Evolutionary conservation across 176 grass and related monocot species (phyloP).

Genomic region (Rhynchospora tenuis): DNA sequence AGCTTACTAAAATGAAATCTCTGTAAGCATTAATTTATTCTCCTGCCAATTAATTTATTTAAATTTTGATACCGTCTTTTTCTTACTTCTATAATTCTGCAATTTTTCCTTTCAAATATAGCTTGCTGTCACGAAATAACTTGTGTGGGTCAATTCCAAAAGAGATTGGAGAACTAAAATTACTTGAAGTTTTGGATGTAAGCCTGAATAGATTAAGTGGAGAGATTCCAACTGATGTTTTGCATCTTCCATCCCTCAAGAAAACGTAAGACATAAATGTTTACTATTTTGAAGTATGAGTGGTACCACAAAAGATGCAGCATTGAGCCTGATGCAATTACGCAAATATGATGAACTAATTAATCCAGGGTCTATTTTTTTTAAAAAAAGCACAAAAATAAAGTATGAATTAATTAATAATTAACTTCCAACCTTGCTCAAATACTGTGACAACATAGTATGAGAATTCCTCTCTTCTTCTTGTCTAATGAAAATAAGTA

Average conservation of each 20-base stretch:
- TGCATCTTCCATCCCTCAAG: slow-evolving; percentile 61
- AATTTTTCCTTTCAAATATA: slow-evolving; percentile 31
- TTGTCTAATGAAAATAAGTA: background rate
- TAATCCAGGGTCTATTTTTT: background rate
- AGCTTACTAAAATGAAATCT: slow-evolving; percentile 47
- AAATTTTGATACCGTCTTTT: slow-evolving; percentile 10
- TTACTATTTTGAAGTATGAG: background rate
- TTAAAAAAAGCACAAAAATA: background rate
- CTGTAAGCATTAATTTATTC: slow-evolving; percentile 36
- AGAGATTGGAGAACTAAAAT: slow-evolving; percentile 58
- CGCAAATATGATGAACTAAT: background rate
- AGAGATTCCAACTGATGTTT: slow-evolving; percentile 57
- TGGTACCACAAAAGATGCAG: background rate
- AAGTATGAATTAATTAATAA: background rate
- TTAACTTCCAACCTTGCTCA: too few relatives aligned
- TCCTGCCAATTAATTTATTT: background rate
- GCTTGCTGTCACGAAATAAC: slow-evolving; percentile 58
- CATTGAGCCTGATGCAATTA: background rate
- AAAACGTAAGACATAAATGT: slow-evolving; percentile 41
- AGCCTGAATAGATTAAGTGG: slow-evolving; percentile 70
- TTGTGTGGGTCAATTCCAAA: slow-evolving; percentile 64
- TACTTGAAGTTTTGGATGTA: slow-evolving; percentile 81
- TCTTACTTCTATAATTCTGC: background rate
- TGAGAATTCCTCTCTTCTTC: background rate
- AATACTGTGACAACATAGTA: background rate